Conservation (phyloP, 257 asterid genomes). For the Rauvolfia tetraphylla region DNA sequence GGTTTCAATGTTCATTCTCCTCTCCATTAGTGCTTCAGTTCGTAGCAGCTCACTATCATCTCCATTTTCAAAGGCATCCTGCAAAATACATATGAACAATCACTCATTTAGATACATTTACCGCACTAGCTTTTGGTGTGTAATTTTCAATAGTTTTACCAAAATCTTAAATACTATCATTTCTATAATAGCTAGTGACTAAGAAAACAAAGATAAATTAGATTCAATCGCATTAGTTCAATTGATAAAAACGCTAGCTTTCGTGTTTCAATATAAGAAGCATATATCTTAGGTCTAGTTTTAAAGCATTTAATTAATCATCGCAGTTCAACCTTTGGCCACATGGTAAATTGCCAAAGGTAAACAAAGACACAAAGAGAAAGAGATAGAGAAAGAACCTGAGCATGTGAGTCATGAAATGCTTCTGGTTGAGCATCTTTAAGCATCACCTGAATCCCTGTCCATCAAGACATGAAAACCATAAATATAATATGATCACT, state of each 20-base stretch:
- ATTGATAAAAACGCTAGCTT: no score
- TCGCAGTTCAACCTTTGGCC: not conserved
- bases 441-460: not conserved
- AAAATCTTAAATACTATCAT: no score
- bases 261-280: no score
- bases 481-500: not conserved
- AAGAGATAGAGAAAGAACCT: not conserved
- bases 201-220: no score
- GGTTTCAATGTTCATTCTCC: constrained; percentile 15
- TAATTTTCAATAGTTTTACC: not conserved
- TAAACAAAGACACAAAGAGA: not conserved
- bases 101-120: no score
- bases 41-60: not conserved
- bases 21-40: not conserved
- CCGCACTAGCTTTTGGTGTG: no score
- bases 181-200: no score
- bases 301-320: no score
- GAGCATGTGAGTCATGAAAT: not conserved
- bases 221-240: no score
- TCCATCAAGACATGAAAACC: not conserved
- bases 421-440: not conserved
- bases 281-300: no score
- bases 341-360: not conserved
- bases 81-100: not conserved
- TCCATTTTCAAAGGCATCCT: not conserved